A percentile compares a stretch with the other conserved stretches of the same genome.
phyloP scores from a whole-genome alignment of 2,329 filamentous ascomycete genomes.

The Lachnellula hyalina region DNA sequence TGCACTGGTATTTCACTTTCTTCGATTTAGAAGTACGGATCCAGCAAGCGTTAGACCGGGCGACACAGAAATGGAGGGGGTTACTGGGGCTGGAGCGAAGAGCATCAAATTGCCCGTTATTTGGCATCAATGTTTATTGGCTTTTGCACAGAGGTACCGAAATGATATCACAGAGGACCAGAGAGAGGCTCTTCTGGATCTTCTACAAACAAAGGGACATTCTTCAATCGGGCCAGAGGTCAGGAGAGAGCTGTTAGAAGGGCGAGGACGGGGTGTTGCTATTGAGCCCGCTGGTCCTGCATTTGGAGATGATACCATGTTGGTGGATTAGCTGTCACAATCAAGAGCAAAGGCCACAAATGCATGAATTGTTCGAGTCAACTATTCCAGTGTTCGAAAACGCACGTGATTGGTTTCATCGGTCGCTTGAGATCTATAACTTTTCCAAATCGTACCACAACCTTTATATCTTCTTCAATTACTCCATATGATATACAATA shows the following conservation, averaged over 20 bases:
- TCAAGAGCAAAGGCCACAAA: not conserved
- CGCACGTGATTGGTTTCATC: not conserved
- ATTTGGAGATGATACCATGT: conserved; percentile 85
- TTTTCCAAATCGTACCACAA: no score
- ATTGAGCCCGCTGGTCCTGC: conserved; percentile 51
- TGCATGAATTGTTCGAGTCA: not conserved
- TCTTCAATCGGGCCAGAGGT: conserved; percentile 87
- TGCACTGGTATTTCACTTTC: conserved; percentile 90
- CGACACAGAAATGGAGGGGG: conserved; percentile 44
- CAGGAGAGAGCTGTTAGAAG: conserved; percentile 79
- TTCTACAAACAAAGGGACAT: conserved; percentile 80
- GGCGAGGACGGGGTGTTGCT: conserved; percentile 75
- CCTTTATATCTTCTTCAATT: not conserved
- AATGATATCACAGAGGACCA: conserved; percentile 97
- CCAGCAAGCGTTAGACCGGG: conserved; percentile 48
- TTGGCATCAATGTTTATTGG: conserved; percentile 90
- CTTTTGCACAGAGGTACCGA: conserved; percentile 90
- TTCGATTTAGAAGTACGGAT: conserved; percentile 75
- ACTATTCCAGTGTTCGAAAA: not conserved
- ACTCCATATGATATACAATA: not conserved
- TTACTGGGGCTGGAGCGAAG: conserved; percentile 39
- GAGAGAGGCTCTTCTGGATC: conserved; percentile 81
- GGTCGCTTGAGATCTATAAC: no score
- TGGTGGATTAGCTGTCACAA: conserved; percentile 46
- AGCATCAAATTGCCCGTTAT: conserved; percentile 77